Evolutionary conservation across 2,329 filamentous ascomycete species (phyloP), one percentile per base, ranked within the genome.

Genomic region (Xylaria sp.): DNA sequence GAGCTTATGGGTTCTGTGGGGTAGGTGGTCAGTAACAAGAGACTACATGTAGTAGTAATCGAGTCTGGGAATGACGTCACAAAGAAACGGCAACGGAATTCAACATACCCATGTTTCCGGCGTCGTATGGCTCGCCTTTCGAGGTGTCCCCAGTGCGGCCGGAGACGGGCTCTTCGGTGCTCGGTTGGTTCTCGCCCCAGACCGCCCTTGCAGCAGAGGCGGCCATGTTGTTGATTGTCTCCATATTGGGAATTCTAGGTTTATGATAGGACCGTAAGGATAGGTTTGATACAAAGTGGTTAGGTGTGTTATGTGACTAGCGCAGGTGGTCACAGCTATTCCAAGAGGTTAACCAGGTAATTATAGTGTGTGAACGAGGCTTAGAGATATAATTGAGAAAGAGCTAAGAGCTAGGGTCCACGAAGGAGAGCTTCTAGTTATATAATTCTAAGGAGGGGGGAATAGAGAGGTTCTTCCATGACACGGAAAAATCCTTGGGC

Each of bases 81-180:
- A 44, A 23, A 35, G 35, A 2, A 16, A 44, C 12, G 2, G 27
- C 35, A 10, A 40, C 21, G 13, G 25, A 18, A 10, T 61, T 35
- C 13, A 73, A 79, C 88, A 84, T 86, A 83, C 88, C 85, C n/a
- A 87, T 81, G 78, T 96, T 96, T 58, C 93, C 93, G 66, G 89
- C 88, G 77, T 96, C 93, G 75, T 90, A 97, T 0, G 93, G 93
- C 78, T 95, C 90, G 13, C 87, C 88, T 51, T 84, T 85, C 27
- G 86, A 85, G 4, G 92, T 91, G 77, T 91, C 83, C 47, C 93
- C 93, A 66, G 85, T 82, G 60, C 88, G 82, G 25, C 93, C 93
- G 23, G 92, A 91, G 53, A 94, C 79, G 21, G 93, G 93, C 81
- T 97, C 93, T 79, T 83, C 60, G 78, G 73, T 76, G 63, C 61